These are phyloP conservation scores for Zoysia japonica DNA, from an alignment of 176 grass and related monocot species.

Conservation along the genomic window DNA sequence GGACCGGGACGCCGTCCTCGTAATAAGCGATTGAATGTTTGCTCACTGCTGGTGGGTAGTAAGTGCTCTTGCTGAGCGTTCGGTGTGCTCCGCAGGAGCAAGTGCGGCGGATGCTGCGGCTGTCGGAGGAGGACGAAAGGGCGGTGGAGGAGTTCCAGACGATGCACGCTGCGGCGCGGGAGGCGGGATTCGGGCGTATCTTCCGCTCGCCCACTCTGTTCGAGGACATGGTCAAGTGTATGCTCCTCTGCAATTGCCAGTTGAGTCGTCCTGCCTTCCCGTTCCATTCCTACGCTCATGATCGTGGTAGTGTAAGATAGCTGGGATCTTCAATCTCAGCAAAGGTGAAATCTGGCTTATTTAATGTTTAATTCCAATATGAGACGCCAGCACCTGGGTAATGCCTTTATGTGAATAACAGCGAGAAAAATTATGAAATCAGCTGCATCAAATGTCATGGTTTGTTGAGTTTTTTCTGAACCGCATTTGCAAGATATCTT, in stretches of 20 bases:
- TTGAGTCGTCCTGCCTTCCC: conserved; percentile 11
- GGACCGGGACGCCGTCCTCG: conserved; percentile 59
- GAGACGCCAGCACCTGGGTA: neutral
- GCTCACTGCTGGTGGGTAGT: neutral
- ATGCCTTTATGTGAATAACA: neutral
- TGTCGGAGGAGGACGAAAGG: conserved; percentile 46
- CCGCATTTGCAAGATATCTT: conserved; percentile 10
- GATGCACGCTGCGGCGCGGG: conserved; percentile 51
- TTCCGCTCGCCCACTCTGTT: conserved; percentile 82
- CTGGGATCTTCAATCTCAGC: neutral
- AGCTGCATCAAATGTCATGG: neutral
- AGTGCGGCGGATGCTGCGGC: conserved; percentile 73
- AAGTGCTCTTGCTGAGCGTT: neutral
- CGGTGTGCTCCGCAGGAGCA: conserved; percentile 47
- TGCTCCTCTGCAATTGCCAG: conserved; percentile 90
- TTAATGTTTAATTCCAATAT: neutral
- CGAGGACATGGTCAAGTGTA: conserved; percentile 91
- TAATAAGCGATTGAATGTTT: neutral
- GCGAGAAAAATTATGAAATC: neutral
- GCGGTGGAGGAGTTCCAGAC: conserved; percentile 59
- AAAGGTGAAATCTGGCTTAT: neutral
- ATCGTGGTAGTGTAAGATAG: neutral
- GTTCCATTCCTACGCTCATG: neutral
- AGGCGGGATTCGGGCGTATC: conserved; percentile 61
- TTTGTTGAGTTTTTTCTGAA: conserved; percentile 3